Base-by-base conservation (phyloP, 345 rosid genomes). In the Limnanthes douglasii region DNA sequence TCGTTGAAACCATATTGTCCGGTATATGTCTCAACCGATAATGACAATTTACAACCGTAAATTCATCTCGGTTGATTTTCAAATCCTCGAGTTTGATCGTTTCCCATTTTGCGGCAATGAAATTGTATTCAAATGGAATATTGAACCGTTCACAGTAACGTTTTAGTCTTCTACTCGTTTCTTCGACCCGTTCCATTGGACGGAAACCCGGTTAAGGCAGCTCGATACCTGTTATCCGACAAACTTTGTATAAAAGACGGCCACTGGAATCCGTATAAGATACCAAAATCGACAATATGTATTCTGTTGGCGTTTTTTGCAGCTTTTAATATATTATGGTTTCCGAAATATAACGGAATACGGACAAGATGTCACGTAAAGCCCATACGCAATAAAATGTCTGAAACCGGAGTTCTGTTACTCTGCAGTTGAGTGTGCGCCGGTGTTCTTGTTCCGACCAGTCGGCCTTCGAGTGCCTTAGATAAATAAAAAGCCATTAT, bases 181-280 rank as follows among this genome's bases (percentile, higher is more conserved):
- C 95, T 24, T 75, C 75, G 0, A 83, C 75, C 50, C 79, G 60
- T 39, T 72, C 73, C 0, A 75, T 42, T 6, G 95, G 95, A 5
- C 73, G 64, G 51, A 78, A 78, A 5, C 95, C 95, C 0, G 75
- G 64, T 48, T 83, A 92, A n/a, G 92, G 95, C 22, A 75, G 61
- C 54, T 83, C 92, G 19, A 83, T 66, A 12, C 83, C 92, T 0
- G 95, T 83, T 15, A 83, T 68, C 0, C 86, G 82, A 68, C 9
- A 75, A 42, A 0, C 63, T 62, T 21, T 78, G 71, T 26, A 83
- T 83, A 6, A 78, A 54, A 61, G 77, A 75, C 34, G 95, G 92
- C 95, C 92, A 83, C 15, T 83, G 95, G 34, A 83, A 78, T 4
- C 95, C 95, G 44, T 78, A 83, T 31, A 65, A 61, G 22, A 78